Evolutionary conservation across 2,329 filamentous ascomycete species (phyloP), one percentile per base, ranked within the genome.

Genomic region (Penicillium hesseltinei): DNA sequence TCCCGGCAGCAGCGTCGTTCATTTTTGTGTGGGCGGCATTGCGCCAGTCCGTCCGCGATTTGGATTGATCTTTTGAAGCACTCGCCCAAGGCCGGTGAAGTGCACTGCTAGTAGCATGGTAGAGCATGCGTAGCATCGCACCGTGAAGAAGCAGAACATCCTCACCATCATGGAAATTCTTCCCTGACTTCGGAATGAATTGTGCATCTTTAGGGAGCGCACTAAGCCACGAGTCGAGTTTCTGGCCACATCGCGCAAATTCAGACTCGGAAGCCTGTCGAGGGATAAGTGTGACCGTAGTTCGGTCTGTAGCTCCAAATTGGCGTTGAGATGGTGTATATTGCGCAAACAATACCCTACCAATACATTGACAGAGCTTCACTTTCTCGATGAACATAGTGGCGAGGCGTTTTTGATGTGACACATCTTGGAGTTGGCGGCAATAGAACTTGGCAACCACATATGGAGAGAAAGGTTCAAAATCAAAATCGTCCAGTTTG

Each of bases 341-440:
- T 70, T 96, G 92, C 31, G 91, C 88, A 56, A 88, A 89, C 36
- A 96, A 81, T 73, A 96, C 91, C 68, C 91, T 84, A 66, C 90
- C 91, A 71, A 96, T 90, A 74, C 89, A 90, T 35, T 94, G 82
- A 72, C 90, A 95, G 15, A 96, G 83, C 73, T 91, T 91, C 2
- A 90, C 88, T 73, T 94, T 96, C 63, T 91, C 86, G 59, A 96
- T 90, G 73, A 91, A 96, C 86, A 96, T 88, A 51, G 86, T 81
- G 11, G 91, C 91, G 48, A 96, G 78, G 65, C 92, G 83, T 58
- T 83, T 83, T 74, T 95, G 91, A 77, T 90, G 87, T 17, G 81
- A 81, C 5, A 84, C 73, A 66, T 93, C 87, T 58, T 88, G 84
- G 36, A 91, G 78, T 17, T 83, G 82, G 71, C 89, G 92, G 58